phyloP scores from a whole-genome alignment of 1,284 basidiomycete species.

The Malassezia yamatoensis region DNA sequence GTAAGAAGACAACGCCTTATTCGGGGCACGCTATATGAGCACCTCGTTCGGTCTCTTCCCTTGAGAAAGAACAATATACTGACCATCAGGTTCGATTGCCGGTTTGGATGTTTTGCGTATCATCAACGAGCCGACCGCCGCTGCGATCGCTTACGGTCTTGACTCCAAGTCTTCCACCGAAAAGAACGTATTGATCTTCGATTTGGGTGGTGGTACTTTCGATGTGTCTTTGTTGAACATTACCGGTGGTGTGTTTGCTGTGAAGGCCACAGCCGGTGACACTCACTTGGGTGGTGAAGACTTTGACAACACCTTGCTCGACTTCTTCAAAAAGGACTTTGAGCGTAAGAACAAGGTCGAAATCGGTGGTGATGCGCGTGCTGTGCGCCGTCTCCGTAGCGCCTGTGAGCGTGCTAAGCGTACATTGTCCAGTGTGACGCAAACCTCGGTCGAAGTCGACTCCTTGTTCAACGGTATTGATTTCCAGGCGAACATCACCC shows the following conservation, averaged over 20 bases:
- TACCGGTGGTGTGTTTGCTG: slow-evolving; percentile 58
- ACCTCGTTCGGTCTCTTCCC: neutral
- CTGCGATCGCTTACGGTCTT: slow-evolving; percentile 54
- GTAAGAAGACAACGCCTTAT: slow-evolving; percentile 12
- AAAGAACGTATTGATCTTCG: slow-evolving; percentile 99
- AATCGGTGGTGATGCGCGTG: slow-evolving; percentile 90
- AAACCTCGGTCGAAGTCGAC: slow-evolving; percentile 98
- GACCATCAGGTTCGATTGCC: slow-evolving; percentile 53
- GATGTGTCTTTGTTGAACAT: slow-evolving; percentile 60
- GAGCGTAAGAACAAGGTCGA: slow-evolving; percentile 70
- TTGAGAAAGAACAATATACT: neutral
- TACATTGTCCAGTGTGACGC: slow-evolving; percentile 90
- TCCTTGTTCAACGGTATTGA: slow-evolving; percentile 77
- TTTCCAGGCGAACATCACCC: slow-evolving; percentile 47
- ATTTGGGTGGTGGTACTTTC: slow-evolving; percentile 84
- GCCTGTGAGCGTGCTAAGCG: slow-evolving; percentile 99
- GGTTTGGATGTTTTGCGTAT: slow-evolving; percentile 61
- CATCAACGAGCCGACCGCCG: slow-evolving; percentile 58
- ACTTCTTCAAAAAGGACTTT: slow-evolving; percentile 64
- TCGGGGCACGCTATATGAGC: slow-evolving; percentile 15
- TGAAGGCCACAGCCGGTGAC: slow-evolving; percentile 58
- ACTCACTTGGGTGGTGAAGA: slow-evolving; percentile 71
- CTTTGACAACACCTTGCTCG: slow-evolving; percentile 93
- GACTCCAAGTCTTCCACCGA: slow-evolving; percentile 52
- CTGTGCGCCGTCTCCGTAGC: slow-evolving; percentile 81